Conservation (phyloP, 2,329 filamentous ascomycete genomes). For the Aspergillus puulaauensis region DNA sequence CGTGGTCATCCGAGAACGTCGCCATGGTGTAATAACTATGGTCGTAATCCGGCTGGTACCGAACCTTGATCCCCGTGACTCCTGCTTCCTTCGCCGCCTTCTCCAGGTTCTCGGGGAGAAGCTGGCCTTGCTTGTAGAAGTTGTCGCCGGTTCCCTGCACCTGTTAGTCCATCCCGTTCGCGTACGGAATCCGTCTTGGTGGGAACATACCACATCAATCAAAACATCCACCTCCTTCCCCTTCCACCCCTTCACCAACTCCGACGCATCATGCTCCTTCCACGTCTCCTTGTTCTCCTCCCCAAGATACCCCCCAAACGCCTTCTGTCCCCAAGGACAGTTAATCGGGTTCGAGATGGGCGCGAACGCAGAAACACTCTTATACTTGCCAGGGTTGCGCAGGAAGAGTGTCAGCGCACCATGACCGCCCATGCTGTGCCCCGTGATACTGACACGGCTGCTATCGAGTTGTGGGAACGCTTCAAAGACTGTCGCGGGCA, state of each 20-base stretch:
- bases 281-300: constrained; percentile 70
- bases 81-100: constrained; percentile 75
- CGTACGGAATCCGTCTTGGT: neutral
- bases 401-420: constrained; percentile 85
- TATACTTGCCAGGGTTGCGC: constrained; percentile 86
- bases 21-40: constrained; percentile 98
- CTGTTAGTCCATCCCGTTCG: neutral
- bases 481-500: constrained; percentile 73
- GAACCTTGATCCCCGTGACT: constrained; percentile 68
- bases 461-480: constrained; percentile 72
- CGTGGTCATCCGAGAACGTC: constrained; percentile 83
- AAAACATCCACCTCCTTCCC: constrained; percentile 70
- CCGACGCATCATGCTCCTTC: constrained; percentile 88
- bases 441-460: constrained; percentile 75
- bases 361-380: constrained; percentile 84
- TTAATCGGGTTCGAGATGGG: constrained; percentile 83
- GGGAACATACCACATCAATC: constrained; percentile 74
- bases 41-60: constrained; percentile 90
- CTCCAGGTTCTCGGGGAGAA: constrained; percentile 90
- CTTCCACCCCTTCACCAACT: constrained; percentile 77
- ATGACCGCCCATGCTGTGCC: constrained; percentile 97
- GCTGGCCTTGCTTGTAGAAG: constrained; percentile 92
- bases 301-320: constrained; percentile 87
- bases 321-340: constrained; percentile 94
- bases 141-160: constrained; percentile 82